These are phyloP conservation scores for Pyrenophora graminea DNA, from an alignment of 2,329 filamentous ascomycete genomes.

Conservation along the genomic window DNA sequence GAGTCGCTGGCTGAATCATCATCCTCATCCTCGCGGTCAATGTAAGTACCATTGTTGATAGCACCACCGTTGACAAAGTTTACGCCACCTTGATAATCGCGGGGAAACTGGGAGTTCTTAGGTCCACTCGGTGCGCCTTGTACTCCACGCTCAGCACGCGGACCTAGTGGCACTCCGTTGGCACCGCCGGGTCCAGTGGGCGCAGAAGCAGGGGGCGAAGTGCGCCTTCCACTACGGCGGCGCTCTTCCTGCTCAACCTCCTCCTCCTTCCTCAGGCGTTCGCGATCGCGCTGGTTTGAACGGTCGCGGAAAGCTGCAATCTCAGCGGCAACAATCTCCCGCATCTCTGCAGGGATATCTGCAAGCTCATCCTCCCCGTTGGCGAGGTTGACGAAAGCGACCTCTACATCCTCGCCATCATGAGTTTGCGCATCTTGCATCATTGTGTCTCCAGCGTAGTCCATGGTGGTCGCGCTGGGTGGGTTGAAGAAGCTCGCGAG, in stretches of 20 bases:
- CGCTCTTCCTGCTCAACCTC: slow-evolving; percentile 88
- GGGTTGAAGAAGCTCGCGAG: slow-evolving; percentile 76
- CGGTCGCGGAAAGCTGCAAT: slow-evolving; percentile 93
- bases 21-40: slow-evolving; percentile 72
- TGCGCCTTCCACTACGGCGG: slow-evolving; percentile 69
- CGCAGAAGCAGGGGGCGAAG: slow-evolving; percentile 63
- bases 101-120: slow-evolving; percentile 67
- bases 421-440: slow-evolving; percentile 66
- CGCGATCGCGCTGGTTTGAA: slow-evolving; percentile 84
- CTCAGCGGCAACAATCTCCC: slow-evolving; percentile 90
- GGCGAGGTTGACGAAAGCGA: slow-evolving; percentile 82
- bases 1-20: slow-evolving; percentile 86
- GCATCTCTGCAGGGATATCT: slow-evolving; percentile 95
- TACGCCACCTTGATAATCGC: slow-evolving; percentile 76
- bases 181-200: slow-evolving; percentile 66
- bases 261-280: slow-evolving; percentile 85
- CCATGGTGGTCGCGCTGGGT: slow-evolving; percentile 44
- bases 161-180: slow-evolving; percentile 78
- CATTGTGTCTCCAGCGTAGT: slow-evolving; percentile 67
- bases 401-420: slow-evolving; percentile 71
- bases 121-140: slow-evolving; percentile 76
- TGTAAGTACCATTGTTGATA: slow-evolving; percentile 59
- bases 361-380: slow-evolving; percentile 84
- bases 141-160: slow-evolving; percentile 65
- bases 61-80: slow-evolving; percentile 80